A percentile compares a stretch with the other conserved stretches of the same genome.
phyloP scores from a whole-genome alignment of 371 early-diverging fungal genomes.

The Syncephalastrum racemosum region DNA sequence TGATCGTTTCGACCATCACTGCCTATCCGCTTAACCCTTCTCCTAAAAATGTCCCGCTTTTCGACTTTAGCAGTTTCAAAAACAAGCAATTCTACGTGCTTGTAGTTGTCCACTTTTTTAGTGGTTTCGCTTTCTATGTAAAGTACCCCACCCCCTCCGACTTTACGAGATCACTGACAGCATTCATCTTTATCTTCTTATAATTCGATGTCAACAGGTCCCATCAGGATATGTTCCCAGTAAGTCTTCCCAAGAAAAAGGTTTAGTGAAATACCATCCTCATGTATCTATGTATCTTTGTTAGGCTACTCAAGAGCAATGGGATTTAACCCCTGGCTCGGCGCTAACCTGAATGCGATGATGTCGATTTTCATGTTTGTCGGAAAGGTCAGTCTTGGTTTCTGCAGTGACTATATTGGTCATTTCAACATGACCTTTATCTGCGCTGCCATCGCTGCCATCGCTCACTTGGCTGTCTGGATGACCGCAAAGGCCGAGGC shows the following conservation, averaged over 20 bases:
- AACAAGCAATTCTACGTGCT: slow-evolving; percentile 33
- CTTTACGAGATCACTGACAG: slow-evolving; percentile 7
- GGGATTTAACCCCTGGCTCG: slow-evolving; percentile 31
- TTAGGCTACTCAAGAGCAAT: slow-evolving; percentile 40
- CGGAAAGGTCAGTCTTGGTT: slow-evolving; percentile 56
- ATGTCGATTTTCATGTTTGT: slow-evolving; percentile 51
- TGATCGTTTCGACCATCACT: slow-evolving; percentile 40
- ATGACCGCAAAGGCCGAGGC: slow-evolving; percentile 31
- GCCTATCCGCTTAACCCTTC: slow-evolving; percentile 50
- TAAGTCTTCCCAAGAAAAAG: slow-evolving; percentile 6
- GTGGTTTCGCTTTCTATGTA: slow-evolving; percentile 45
- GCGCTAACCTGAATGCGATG: slow-evolving; percentile 45
- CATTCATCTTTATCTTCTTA: not conserved
- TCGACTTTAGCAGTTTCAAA: slow-evolving; percentile 31
- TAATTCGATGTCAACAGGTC: not conserved
- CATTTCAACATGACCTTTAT: slow-evolving; percentile 31
- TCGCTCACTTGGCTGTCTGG: slow-evolving; percentile 37
- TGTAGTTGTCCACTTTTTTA: slow-evolving; percentile 34
- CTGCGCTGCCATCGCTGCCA: slow-evolving; percentile 48
- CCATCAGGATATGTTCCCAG: slow-evolving; percentile 22
- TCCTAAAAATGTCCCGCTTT: slow-evolving; percentile 6
- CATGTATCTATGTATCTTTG: not conserved
- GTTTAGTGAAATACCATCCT: not conserved
- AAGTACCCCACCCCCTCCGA: slow-evolving; percentile 19
- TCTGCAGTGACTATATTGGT: slow-evolving; percentile 57